Evolutionary conservation across 108 stramenopile species (phyloP).

Genomic region (Skeletonema costatum): DNA sequence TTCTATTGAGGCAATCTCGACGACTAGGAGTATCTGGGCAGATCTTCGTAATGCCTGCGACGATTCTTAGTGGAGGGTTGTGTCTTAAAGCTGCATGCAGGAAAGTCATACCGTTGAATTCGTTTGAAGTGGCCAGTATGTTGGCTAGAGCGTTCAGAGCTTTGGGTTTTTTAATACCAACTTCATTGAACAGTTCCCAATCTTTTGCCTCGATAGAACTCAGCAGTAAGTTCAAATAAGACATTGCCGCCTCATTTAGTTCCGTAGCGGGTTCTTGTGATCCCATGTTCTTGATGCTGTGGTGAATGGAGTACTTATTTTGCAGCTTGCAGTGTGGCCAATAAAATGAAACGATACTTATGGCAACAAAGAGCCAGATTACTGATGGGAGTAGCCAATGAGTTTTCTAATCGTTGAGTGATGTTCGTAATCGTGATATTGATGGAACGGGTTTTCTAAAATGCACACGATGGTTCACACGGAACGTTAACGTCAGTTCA

Average conservation of each 20-base stretch:
- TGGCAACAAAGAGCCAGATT: too few relatives aligned
- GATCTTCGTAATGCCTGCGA: background rate
- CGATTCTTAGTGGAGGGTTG: constrained; percentile 11
- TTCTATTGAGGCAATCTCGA: constrained; percentile 38
- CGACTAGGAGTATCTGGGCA: constrained; percentile 6
- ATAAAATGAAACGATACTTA: too few relatives aligned
- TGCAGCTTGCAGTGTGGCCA: too few relatives aligned
- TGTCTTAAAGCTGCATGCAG: constrained; percentile 32
- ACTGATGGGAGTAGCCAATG: too few relatives aligned
- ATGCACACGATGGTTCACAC: too few relatives aligned
- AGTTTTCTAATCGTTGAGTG: background rate
- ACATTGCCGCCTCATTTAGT: background rate
- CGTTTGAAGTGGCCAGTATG: constrained; percentile 14
- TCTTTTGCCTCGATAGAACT: constrained; percentile 8
- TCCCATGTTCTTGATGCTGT: background rate
- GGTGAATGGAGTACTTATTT: too few relatives aligned
- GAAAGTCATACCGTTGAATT: constrained; percentile 47
- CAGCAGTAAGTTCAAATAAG: constrained; percentile 7
- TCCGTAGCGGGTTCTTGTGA: background rate
- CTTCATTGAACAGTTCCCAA: constrained; percentile 6
- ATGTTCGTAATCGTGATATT: background rate
- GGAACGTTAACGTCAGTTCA: too few relatives aligned
- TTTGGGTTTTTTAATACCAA: constrained; percentile 8
- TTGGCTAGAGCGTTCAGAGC: constrained; percentile 18
- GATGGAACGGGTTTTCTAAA: too few relatives aligned